These are phyloP conservation scores for Fusarium fujikuroi DNA, from an alignment of 2,329 filamentous ascomycete genomes.

Conservation along the genomic window DNA sequence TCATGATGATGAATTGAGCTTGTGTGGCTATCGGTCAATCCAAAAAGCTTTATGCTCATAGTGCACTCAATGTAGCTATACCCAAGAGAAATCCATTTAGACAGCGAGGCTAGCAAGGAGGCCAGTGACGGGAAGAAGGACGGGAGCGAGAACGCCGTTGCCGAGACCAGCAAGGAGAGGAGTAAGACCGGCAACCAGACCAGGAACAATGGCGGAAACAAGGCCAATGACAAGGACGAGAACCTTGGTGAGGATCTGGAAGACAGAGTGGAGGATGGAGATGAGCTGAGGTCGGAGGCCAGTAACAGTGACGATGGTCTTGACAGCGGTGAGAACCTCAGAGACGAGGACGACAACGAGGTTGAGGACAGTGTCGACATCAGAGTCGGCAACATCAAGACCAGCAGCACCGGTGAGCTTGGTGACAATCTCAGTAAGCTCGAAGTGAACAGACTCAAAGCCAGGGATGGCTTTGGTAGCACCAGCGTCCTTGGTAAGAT, in stretches of 20 bases:
- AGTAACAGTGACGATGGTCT: constrained; percentile 36
- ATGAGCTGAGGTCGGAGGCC: constrained; percentile 41
- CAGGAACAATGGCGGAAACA: constrained; percentile 39
- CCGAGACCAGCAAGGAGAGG: constrained; percentile 45
- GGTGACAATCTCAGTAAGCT: constrained; percentile 41
- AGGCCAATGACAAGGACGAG: constrained; percentile 40
- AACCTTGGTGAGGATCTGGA: constrained; percentile 43
- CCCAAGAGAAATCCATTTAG: background rate
- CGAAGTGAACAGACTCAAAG: constrained; percentile 32
- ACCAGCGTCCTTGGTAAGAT: constrained; percentile 38
- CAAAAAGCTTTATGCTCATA: background rate
- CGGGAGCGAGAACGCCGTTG: constrained; percentile 40
- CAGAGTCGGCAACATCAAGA: constrained; percentile 33
- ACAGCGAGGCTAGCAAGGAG: constrained; percentile 39
- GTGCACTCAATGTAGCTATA: background rate
- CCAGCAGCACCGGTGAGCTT: constrained; percentile 37
- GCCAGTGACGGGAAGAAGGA: constrained; percentile 41
- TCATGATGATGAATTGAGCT: background rate
- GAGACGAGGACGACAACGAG: constrained; percentile 36
- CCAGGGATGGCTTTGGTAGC: constrained; percentile 17
- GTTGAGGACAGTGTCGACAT: constrained; percentile 41
- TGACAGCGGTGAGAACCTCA: constrained; percentile 39
- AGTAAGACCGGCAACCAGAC: constrained; percentile 38
- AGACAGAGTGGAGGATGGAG: constrained; percentile 44
- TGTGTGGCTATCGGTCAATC: background rate